Base-by-base conservation (phyloP, 192 early-diverging fungal genomes). In the Backusella sp. region DNA sequence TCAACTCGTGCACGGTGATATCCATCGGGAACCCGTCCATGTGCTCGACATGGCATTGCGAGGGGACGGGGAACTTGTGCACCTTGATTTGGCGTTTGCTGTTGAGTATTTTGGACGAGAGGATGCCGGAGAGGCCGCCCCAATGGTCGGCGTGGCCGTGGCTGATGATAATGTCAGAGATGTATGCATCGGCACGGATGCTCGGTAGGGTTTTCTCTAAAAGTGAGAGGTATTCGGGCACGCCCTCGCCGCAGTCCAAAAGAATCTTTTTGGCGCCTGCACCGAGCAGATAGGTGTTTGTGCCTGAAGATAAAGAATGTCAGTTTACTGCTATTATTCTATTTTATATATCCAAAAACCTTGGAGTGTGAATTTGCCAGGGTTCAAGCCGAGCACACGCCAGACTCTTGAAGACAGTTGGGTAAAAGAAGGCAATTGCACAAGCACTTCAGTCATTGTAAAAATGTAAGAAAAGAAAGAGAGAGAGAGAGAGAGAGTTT, bases 271-370 rank as follows among this genome's bases (percentile, higher is more conserved):
- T 78, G 17, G 79, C 30, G 1, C 96, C 96, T n/a, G 83, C 84
- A 28, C 96, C 96, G 42, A 97, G 81, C 11, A 97, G 37, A 74
- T 96, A 97, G 0, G 92, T 95, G 79, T 97, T 97, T 56, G 96
- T 95, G 34, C 88, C 89, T 39, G 37, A 39, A 12, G 36, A 39
- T 39, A 39, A 32, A 32, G 32, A 32, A 32, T 32, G 32, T 32
- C 32, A 32, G 32, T 32, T 32, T 32, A 32, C 32, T 32, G 3
- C 3, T 32, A 32, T 32, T 32, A 32, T 32, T 3, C 3, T 32
- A 32, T 3, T 32, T 32, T 32, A 35, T 17, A 26, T 15, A 23
- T 62, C 1, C 39, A 23, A 6, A 5, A 81, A 83, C 91, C 95
- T 79, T 96, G 91, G 6, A 96, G 83, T 7, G 93, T 94, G 67